Evolutionary conservation across 345 rosid species (phyloP).

Genomic region (Cardamine occulta): DNA sequence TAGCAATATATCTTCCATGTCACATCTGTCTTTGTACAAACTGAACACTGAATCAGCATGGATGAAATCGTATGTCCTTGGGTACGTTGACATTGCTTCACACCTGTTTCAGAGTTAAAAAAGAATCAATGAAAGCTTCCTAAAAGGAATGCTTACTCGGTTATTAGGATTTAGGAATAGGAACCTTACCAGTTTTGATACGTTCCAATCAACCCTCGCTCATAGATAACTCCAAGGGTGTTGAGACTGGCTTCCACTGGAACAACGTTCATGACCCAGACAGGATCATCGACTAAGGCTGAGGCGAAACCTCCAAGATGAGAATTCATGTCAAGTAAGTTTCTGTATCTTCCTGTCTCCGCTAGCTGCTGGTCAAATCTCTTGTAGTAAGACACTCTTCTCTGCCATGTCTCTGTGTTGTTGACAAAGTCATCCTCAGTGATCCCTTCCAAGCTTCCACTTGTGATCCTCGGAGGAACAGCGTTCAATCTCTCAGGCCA

Average conservation of each 20-base stretch:
- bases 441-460: constrained; percentile 60
- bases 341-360: constrained; percentile 69
- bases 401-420: constrained; percentile 67
- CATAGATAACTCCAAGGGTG: constrained; percentile 80
- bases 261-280: constrained; percentile 83
- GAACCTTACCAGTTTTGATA: constrained; percentile 76
- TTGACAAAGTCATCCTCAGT: constrained; percentile 51
- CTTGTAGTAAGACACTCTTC: constrained; percentile 72
- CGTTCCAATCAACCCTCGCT: constrained; percentile 87
- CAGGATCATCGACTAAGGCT: constrained; percentile 67
- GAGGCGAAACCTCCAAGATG: constrained; percentile 85
- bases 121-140: constrained; percentile 14
- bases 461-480: constrained; percentile 76
- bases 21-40: constrained; percentile 69
- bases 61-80: constrained; percentile 87
- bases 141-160: not conserved
- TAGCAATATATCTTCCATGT: constrained; percentile 69
- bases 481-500: constrained; percentile 84
- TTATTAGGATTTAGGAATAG: not conserved
- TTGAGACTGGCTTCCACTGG: constrained; percentile 62
- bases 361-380: constrained; percentile 61
- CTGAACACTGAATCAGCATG: constrained; percentile 79
- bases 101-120: constrained; percentile 34
- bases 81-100: constrained; percentile 99
- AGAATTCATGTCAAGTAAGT: constrained; percentile 88